A percentile compares a stretch with the other conserved stretches of the same genome.
Evolutionary conservation across 768 basidiomycete species (phyloP).

Genomic region (Lyophyllum semitale): DNA sequence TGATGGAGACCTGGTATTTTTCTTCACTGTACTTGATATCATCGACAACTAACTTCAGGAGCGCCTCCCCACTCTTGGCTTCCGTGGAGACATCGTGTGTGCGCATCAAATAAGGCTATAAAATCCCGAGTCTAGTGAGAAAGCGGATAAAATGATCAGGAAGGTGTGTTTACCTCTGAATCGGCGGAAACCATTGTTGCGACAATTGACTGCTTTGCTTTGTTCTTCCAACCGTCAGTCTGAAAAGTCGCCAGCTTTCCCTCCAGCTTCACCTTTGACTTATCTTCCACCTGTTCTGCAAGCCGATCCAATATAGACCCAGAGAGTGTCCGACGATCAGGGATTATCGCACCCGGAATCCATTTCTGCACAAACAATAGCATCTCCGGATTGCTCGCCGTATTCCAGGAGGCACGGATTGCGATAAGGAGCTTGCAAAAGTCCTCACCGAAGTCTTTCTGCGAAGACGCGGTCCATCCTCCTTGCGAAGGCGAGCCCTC

Average conservation of each 20-base stretch:
- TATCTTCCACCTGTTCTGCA: conserved; percentile 9
- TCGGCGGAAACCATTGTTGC: conserved; percentile 25
- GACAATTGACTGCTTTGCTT: conserved; percentile 22
- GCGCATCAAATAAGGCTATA: conserved; percentile 20
- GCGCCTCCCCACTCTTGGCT: too few relatives aligned
- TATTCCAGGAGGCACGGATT: conserved; percentile 22
- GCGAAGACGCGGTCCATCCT: conserved; percentile 5
- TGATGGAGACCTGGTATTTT: too few relatives aligned
- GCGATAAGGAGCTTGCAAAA: conserved; percentile 17
- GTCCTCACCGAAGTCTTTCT: conserved; percentile 19
- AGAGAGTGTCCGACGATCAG: conserved; percentile 15
- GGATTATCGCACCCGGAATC: conserved; percentile 20
- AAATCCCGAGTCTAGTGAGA: too few relatives aligned
- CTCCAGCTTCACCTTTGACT: conserved; percentile 9
- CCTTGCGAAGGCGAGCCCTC: not conserved
- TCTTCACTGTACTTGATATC: too few relatives aligned
- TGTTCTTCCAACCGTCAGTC: conserved; percentile 33
- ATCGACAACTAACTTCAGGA: too few relatives aligned
- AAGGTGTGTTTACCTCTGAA: conserved; percentile 23
- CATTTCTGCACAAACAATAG: conserved; percentile 21
- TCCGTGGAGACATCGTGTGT: conserved; percentile 13
- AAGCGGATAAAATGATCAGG: too few relatives aligned
- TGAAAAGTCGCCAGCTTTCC: conserved; percentile 22
- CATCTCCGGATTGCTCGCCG: conserved; percentile 13
- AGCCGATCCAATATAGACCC: conserved; percentile 15